Evolutionary conservation across 495 filamentous ascomycete species (phyloP), one percentile per base, ranked within the genome.

Genomic region (Podospora australis): DNA sequence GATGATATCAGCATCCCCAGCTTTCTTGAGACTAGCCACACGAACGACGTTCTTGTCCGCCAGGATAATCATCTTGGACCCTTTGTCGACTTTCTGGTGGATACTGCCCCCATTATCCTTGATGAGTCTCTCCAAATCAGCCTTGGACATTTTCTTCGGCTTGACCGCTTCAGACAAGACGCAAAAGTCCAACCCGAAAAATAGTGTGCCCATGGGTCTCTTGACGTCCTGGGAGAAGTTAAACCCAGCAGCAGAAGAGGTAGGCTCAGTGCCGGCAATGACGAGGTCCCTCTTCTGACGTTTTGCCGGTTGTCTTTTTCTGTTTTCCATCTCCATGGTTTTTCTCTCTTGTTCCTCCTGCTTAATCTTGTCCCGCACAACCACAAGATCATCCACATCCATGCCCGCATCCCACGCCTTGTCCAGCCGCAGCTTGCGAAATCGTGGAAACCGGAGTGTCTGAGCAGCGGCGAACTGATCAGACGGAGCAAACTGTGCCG

Each of bases 391-490:
- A 29, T 83, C 75, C 5, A 90, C 69, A 3, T 83, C 84, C 7
- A 96, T 72, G 6, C 90, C 84, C 21, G 74, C 78, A 38, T 83
- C 77, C 94, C 94, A 98, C 44, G 81, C 72, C 51, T 89, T 88
- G 61, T 97, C 92, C 20, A 75, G 73, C 13, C 90, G 78, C 22
- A 97, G 62, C 46, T 73, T 80, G 57, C 89, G 92, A 66, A 97
- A 96, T 10, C 92, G 79, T 1, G 92, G 92, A 56, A 98, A 98
- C 1, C 92, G 84, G 38, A 98, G 71, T 0, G 94, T 97, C 52
- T 83, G 67, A 8, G 80, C 79, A 48, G 78, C 82, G 19, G 84
- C 80, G 59, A 96, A 97, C 48, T 82, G 76, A 50, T 90, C 87
- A 19, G 85, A 86, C 0, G 68, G 66, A 6, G 73, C 76, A 2